These are phyloP conservation scores for Nasturtium officinale DNA, from an alignment of 345 rosid species.

Conservation along the genomic window DNA sequence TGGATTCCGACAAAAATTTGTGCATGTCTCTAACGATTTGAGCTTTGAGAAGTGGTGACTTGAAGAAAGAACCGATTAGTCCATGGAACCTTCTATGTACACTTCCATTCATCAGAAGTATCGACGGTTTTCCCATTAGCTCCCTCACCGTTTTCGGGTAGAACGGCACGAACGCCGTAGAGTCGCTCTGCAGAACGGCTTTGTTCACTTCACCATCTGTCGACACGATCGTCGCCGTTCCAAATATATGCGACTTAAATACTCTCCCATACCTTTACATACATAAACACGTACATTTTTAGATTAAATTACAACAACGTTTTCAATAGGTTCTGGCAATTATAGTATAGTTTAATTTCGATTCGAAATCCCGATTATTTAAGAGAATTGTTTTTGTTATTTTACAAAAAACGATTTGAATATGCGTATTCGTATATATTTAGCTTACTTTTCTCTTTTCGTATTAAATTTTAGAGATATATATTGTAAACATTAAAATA, in stretches of 20 bases:
- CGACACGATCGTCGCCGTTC: constrained; percentile 79
- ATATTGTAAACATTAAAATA: background rate
- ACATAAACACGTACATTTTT: background rate
- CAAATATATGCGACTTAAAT: constrained; percentile 96
- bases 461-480: background rate
- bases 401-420: no score
- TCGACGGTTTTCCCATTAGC: constrained; percentile 94
- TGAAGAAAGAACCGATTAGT: constrained; percentile 80
- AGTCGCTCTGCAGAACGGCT: constrained; percentile 81
- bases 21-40: constrained; percentile 87
- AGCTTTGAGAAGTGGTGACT: constrained; percentile 79
- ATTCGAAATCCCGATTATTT: no score
- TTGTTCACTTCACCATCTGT: constrained; percentile 91
- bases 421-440: background rate
- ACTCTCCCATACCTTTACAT: constrained; percentile 78
- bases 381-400: no score
- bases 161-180: constrained; percentile 78
- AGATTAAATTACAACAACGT: background rate
- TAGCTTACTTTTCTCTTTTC: background rate
- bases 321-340: background rate
- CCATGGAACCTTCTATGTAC: constrained; percentile 94
- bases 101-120: constrained; percentile 81
- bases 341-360: no score
- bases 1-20: constrained; percentile 62
- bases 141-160: constrained; percentile 93